Conservation (phyloP, 2,329 filamentous ascomycete genomes). For the Phaeosphaeriaceae sp. region DNA sequence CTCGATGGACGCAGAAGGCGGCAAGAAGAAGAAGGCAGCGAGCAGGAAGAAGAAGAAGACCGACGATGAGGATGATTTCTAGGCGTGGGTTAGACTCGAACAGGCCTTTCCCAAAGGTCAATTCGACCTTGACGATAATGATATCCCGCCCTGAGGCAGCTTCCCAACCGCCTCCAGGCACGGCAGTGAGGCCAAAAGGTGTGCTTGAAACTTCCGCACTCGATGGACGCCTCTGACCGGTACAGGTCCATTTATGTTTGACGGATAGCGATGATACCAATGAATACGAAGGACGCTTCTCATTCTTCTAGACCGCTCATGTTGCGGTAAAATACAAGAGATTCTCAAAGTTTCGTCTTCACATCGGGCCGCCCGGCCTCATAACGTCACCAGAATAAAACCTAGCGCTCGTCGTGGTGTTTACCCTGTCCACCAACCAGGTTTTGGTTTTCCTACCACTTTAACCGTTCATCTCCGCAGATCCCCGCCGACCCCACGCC, state of each 20-base stretch:
- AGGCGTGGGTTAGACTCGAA: slow-evolving; percentile 7
- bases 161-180: background rate
- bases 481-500: slow-evolving; percentile 28
- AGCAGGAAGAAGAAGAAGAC: slow-evolving; percentile 48
- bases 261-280: slow-evolving; percentile 7
- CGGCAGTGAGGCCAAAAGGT: slow-evolving; percentile 10
- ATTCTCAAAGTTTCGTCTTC: background rate
- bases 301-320: background rate
- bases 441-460: slow-evolving; percentile 28
- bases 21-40: slow-evolving; percentile 53
- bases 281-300: background rate
- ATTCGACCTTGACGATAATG: background rate
- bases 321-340: slow-evolving; percentile 1
- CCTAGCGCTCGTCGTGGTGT: background rate
- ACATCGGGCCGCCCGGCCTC: background rate
- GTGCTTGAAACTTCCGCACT: slow-evolving; percentile 16
- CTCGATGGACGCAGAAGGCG: slow-evolving; percentile 47
- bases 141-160: too few species aligned
- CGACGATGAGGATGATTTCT: slow-evolving; percentile 48
- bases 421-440: slow-evolving; percentile 33
- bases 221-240: slow-evolving; percentile 9
- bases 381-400: background rate
- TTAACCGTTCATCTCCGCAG: slow-evolving; percentile 40
- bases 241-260: background rate
- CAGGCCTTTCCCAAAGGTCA: background rate